A percentile compares a stretch with the other conserved stretches of the same genome.
Conservation (phyloP, 1,284 basidiomycete species). For the Ceratobasidium sp. region DNA sequence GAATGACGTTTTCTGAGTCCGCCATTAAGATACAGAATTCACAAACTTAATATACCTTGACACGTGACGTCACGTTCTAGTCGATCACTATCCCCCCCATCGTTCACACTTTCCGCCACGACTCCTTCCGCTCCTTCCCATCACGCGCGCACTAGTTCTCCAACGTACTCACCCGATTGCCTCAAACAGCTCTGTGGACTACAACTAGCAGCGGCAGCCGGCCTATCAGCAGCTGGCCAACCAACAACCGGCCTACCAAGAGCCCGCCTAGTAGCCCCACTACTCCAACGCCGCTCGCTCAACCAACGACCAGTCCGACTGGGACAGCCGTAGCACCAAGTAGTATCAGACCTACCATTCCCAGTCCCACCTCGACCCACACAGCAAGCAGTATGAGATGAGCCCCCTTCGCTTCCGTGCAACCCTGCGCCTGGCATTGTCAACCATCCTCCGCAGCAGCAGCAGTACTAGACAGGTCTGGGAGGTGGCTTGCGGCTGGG, state of each 20-base stretch:
- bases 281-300: conserved; percentile 70
- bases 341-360: conserved; percentile 67
- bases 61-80: no score
- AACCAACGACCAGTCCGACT: conserved; percentile 52
- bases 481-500: conserved; percentile 59
- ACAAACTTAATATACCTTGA: no score
- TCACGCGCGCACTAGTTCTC: neutral
- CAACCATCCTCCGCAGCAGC: conserved; percentile 70
- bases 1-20: no score
- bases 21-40: no score
- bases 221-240: conserved; percentile 44
- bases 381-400: conserved; percentile 66
- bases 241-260: conserved; percentile 3
- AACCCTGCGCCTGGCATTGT: conserved; percentile 54
- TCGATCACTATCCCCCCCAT: no score
- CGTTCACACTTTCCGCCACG: neutral
- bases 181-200: no score
- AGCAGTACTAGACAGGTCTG: conserved; percentile 54
- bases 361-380: conserved; percentile 67
- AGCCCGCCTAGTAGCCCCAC: neutral
- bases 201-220: no score
- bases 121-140: neutral
- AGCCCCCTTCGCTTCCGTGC: conserved; percentile 63
- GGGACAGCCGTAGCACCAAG: conserved; percentile 71
- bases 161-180: neutral